Evolutionary conservation across 2,329 filamentous ascomycete genomes (phyloP).

Genomic region (Sporothrix globosa): DNA sequence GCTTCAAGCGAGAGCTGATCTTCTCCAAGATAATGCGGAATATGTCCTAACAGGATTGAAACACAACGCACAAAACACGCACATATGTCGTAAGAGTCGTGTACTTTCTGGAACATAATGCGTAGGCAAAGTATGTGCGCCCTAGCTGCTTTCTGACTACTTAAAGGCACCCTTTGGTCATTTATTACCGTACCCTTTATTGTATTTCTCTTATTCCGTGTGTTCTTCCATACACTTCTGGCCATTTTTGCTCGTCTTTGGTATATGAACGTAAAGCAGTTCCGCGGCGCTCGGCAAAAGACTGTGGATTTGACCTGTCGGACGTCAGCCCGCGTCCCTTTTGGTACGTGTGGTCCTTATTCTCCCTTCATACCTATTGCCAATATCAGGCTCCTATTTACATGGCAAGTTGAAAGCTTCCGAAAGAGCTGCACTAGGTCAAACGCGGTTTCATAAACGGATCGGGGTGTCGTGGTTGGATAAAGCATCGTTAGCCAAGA

Average conservation of each 20-base stretch:
- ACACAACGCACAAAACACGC: conserved; percentile 14
- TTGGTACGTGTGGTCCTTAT: too few species aligned
- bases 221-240: neutral
- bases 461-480: neutral
- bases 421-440: neutral
- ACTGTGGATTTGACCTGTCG: conserved; percentile 9
- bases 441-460: neutral
- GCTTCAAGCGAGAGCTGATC: conserved; percentile 15
- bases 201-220: neutral
- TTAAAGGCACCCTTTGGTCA: neutral
- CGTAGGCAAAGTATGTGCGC: neutral
- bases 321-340: neutral
- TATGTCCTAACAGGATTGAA: neutral
- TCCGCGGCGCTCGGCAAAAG: neutral
- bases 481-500: neutral
- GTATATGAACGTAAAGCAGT: neutral
- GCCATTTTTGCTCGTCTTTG: neutral
- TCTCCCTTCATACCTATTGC: too few species aligned
- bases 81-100: neutral
- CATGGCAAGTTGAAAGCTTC: neutral
- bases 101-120: neutral
- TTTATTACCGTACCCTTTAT: neutral
- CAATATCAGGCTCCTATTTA: neutral
- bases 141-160: neutral
- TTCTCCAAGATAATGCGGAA: conserved; percentile 1